Evolutionary conservation across 768 basidiomycete genomes (phyloP), one percentile per base, ranked within the genome.

Genomic region (Trametes villosa): DNA sequence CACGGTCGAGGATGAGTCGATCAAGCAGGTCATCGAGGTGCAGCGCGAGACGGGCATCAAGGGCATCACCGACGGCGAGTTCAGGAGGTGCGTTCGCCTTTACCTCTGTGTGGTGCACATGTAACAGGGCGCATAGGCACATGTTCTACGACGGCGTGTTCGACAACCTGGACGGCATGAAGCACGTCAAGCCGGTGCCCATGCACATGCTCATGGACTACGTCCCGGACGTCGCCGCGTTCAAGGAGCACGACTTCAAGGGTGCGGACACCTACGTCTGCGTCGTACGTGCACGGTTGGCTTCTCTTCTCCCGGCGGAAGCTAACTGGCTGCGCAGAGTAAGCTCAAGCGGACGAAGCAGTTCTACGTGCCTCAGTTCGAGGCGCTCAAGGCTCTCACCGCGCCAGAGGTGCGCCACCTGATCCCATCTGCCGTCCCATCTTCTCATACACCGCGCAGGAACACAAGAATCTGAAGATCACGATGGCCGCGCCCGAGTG

Each of bases 401-500:
- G 68, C 81, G 18, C 77, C 82, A 9, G 80, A 88, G 73, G 86
- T 84, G 62, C 11, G 67, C 64, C 52, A 27, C 11, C 26, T 13
- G 13, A 24, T 49, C 15, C 22, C 20, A 47, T 40, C 24, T 47
- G 53, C 20, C 6, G 44, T 24, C 9, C 9, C 44, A 26, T 12
- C 9, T 5, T 45, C 26, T 27, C 24, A 20, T 36, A 55, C 33
- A 13, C 22, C 62, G 29, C n/a, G 17, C 51, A 86, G 83, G 87
- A 89, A 66, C 83, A 88, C 59, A 80, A 80, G 67, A 77, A 80
- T 67, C 81, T 91, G 71, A 92, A 93, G 71, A 67, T 91, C 59
- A 91, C 86, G 15, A 76, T 89, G 72, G 86, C 84, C 60, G 83
- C 88, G 0, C 89, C 89, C 3, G 84, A 85, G 34, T 88, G 87